Percentiles rank a stretch among this genome's conserved stretches.
These are phyloP conservation scores for Akanthomyces lecanii DNA, from an alignment of 2,329 filamentous ascomycete species.

Conservation along the genomic window DNA sequence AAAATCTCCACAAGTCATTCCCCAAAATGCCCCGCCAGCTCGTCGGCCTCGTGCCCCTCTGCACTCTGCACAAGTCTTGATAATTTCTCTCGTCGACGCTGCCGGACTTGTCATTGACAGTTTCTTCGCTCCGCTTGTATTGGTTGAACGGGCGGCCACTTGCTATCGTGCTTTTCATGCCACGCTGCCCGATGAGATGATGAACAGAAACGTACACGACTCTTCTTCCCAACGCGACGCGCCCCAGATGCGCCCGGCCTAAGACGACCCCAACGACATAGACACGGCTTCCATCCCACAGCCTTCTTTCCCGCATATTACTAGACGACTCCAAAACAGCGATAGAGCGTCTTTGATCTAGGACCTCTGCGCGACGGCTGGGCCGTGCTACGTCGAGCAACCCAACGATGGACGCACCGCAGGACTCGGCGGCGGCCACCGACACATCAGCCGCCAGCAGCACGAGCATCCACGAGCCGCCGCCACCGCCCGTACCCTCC, in stretches of 20 bases:
- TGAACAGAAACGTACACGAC: constrained; percentile 6
- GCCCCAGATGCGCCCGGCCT: background rate
- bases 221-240: constrained; percentile 10
- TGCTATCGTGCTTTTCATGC: background rate
- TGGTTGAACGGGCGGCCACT: background rate
- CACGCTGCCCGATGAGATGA: background rate
- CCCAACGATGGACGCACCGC: constrained; percentile 5
- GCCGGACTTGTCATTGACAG: background rate
- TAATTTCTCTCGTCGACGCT: background rate
- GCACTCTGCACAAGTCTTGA: background rate
- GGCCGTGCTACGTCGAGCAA: background rate
- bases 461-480: constrained; percentile 25
- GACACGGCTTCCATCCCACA: background rate
- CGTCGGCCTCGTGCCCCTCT: constrained; percentile 3
- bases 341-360: background rate
- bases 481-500: constrained; percentile 41
- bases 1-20: constrained; percentile 5
- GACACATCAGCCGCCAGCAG: constrained; percentile 5
- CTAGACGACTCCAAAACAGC: background rate
- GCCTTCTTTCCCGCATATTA: background rate
- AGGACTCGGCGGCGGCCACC: background rate
- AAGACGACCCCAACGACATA: background rate
- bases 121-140: background rate
- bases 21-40: constrained; percentile 13
- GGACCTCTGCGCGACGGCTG: background rate